Percentiles rank a stretch among this genome's conserved stretches.
Evolutionary conservation across 371 early-diverging fungal species (phyloP).

Genomic region (Mucor mucedo): DNA sequence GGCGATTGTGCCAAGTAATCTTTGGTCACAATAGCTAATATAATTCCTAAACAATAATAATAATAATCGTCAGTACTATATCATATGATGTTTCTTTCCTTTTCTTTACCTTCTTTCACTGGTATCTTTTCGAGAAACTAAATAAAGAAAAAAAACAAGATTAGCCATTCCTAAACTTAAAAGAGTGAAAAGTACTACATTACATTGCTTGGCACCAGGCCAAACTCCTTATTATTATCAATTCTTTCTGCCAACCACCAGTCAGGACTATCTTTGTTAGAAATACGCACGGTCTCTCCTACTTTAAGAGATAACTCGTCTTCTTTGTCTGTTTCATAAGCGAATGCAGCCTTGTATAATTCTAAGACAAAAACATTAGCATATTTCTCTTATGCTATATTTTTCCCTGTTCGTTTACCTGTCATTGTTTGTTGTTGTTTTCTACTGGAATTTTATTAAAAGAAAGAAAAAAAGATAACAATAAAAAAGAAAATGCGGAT

Average conservation of each 20-base stretch:
- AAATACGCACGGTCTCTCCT: slow-evolving; percentile 60
- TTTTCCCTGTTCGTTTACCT: too few relatives aligned
- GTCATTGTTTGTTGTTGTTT: too few relatives aligned
- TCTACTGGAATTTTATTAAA: too few relatives aligned
- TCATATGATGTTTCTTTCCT: neutral
- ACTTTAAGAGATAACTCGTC: slow-evolving; percentile 63
- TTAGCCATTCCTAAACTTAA: neutral
- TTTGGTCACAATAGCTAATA: slow-evolving; percentile 57
- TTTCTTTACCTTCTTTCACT: slow-evolving; percentile 6
- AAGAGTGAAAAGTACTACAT: slow-evolving; percentile 5
- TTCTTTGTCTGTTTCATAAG: slow-evolving; percentile 54
- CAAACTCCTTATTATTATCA: slow-evolving; percentile 39
- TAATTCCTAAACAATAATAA: slow-evolving; percentile 7
- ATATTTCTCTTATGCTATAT: too few relatives aligned
- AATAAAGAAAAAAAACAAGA: slow-evolving; percentile 8
- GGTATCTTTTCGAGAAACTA: slow-evolving; percentile 29
- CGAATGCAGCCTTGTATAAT: slow-evolving; percentile 38
- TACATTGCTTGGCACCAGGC: slow-evolving; percentile 78
- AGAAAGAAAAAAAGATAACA: too few relatives aligned
- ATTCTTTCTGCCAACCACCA: slow-evolving; percentile 71
- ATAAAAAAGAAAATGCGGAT: too few relatives aligned
- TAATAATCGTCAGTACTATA: neutral
- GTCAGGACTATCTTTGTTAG: slow-evolving; percentile 53
- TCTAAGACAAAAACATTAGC: slow-evolving; percentile 11
- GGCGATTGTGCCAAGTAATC: slow-evolving; percentile 67